These are phyloP conservation scores for Melastoma candidum DNA, from an alignment of 441 rosid species.

Conservation along the genomic window DNA sequence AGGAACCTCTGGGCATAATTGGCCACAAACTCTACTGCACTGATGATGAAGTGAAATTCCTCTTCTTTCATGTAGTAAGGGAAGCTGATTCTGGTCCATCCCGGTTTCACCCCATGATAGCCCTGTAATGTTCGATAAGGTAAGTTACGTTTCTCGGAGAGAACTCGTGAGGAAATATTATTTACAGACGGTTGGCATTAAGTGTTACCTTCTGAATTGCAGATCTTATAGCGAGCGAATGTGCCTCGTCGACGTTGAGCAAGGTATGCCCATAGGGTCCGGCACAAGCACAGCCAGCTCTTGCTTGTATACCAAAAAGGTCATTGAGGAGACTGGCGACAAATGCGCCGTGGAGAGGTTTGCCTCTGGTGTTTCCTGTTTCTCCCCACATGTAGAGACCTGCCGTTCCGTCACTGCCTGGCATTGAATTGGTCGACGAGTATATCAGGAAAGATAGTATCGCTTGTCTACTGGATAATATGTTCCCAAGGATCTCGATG, in stretches of 20 bases:
- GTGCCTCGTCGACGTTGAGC: conserved; percentile 23
- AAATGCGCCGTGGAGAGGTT: conserved; percentile 54
- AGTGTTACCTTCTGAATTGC: conserved; percentile 32
- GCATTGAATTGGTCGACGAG: conserved; percentile 24
- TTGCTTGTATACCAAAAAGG: conserved; percentile 55
- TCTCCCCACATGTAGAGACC: too few species aligned
- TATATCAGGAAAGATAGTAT: conserved; percentile 42
- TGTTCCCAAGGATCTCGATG: conserved; percentile 38
- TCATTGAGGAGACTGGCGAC: conserved; percentile 47
- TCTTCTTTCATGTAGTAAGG: conserved; percentile 52
- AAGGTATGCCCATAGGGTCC: conserved; percentile 54
- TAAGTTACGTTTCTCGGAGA: too few species aligned
- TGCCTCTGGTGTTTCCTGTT: conserved; percentile 17
- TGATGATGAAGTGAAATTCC: conserved; percentile 43
- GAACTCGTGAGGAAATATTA: too few species aligned
- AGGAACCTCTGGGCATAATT: conserved; percentile 45
- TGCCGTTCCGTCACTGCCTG: not conserved
- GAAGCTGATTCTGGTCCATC: conserved; percentile 62
- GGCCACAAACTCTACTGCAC: conserved; percentile 37
- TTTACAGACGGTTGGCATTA: too few species aligned
- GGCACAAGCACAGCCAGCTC: conserved; percentile 67
- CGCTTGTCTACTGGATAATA: conserved; percentile 24
- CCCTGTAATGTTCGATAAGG: too few species aligned
- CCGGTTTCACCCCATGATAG: conserved; percentile 33
- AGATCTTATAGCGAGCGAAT: conserved; percentile 24